A percentile compares a stretch with the other conserved stretches of the same genome.
These are phyloP conservation scores for Epichloe gansuensis DNA, from an alignment of 2,329 filamentous ascomycete species.

Conservation along the genomic window DNA sequence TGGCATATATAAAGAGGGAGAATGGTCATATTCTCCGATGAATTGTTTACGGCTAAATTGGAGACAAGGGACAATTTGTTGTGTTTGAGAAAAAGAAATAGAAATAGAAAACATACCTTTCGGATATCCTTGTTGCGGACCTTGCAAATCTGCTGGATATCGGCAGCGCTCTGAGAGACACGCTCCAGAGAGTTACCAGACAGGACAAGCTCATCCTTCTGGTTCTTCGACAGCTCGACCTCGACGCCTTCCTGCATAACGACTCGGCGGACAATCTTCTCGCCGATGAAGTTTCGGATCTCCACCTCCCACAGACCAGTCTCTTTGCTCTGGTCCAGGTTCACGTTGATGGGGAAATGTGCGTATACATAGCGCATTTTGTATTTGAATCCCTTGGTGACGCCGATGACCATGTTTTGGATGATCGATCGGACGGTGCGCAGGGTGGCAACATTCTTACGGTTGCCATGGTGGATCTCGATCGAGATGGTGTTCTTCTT, in stretches of 20 bases:
- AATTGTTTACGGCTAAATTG: not conserved
- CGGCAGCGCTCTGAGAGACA: conserved; percentile 95
- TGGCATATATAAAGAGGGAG: not conserved
- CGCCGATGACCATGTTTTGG: conserved; percentile 96
- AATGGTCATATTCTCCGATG: not conserved
- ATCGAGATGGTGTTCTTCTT: conserved; percentile 83
- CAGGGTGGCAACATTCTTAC: conserved; percentile 96
- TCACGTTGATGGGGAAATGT: conserved; percentile 99
- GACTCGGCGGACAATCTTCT: conserved; percentile 96
- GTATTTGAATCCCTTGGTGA: conserved; percentile 99
- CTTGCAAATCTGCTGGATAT: conserved; percentile 99
- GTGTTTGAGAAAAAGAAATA: not conserved
- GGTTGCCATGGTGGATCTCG: conserved; percentile 94
- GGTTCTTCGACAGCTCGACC: conserved; percentile 75
- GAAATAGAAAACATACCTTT: conserved; percentile 49
- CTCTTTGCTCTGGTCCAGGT: conserved; percentile 92
- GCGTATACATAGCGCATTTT: conserved; percentile 99
- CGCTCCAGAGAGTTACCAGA: conserved; percentile 90
- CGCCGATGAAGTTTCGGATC: conserved; percentile 98
- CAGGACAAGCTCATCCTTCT: conserved; percentile 96
- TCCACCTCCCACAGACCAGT: conserved; percentile 82
- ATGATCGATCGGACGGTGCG: conserved; percentile 96
- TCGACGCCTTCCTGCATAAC: conserved; percentile 82
- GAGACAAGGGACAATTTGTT: not conserved
- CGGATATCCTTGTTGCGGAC: conserved; percentile 99